phyloP scores from a whole-genome alignment of 2,329 filamentous ascomycete species.

The Paracamarosporium sp. region DNA sequence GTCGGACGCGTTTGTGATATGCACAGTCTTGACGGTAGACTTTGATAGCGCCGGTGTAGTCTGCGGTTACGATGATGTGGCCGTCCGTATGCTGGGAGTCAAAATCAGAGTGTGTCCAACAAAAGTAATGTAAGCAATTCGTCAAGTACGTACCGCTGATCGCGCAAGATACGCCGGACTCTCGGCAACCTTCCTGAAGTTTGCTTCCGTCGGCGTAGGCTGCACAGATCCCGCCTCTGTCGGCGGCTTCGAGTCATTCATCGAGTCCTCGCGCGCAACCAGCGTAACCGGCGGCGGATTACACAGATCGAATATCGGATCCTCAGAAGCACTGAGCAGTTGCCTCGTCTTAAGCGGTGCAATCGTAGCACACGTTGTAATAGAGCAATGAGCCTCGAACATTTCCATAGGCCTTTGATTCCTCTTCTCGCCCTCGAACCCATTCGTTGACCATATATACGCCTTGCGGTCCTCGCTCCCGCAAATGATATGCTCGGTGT shows the following conservation, averaged over 20 bases:
- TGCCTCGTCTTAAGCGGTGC: conserved; percentile 81
- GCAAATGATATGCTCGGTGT: conserved; percentile 84
- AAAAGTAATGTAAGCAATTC: background rate
- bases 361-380: conserved; percentile 88
- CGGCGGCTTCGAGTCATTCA: conserved; percentile 56
- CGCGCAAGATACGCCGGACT: conserved; percentile 80
- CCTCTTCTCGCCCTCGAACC: conserved; percentile 67
- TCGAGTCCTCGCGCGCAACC: conserved; percentile 73
- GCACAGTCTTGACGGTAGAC: conserved; percentile 96
- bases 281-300: conserved; percentile 91
- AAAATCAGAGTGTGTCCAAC: too few relatives aligned
- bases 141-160: conserved; percentile 54
- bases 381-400: conserved; percentile 87
- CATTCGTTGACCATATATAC: conserved; percentile 84
- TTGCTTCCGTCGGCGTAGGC: conserved; percentile 42
- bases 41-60: conserved; percentile 87
- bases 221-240: conserved; percentile 50
- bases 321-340: conserved; percentile 79
- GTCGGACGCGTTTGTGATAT: conserved; percentile 71
- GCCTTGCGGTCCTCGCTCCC: conserved; percentile 90
- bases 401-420: conserved; percentile 86
- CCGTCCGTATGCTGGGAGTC: conserved; percentile 72
- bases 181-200: conserved; percentile 60
- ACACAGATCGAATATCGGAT: conserved; percentile 95
- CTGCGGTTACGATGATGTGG: conserved; percentile 90